Evolutionary conservation across 768 basidiomycete genomes (phyloP).

Genomic region (Phlebiopsis flavidoalba): DNA sequence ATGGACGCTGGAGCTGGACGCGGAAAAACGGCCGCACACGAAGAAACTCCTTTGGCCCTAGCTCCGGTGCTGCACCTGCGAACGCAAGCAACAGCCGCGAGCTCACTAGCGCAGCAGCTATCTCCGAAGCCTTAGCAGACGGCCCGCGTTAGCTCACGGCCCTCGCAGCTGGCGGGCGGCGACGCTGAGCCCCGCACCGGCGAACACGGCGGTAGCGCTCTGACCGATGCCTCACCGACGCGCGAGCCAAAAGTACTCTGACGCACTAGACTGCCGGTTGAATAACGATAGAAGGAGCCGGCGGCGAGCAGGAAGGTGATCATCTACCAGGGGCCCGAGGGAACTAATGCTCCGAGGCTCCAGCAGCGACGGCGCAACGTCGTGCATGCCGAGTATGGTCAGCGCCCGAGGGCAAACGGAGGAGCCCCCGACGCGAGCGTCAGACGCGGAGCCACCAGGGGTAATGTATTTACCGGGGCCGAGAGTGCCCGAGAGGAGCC

Average conservation of each 20-base stretch:
- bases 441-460: slow-evolving; percentile 4
- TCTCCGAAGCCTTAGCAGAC: background rate
- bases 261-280: slow-evolving; percentile 77
- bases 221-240: slow-evolving; percentile 53
- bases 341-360: slow-evolving; percentile 52
- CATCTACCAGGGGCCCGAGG: slow-evolving; percentile 47
- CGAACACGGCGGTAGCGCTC: slow-evolving; percentile 31
- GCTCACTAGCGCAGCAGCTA: no score
- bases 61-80: background rate
- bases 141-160: slow-evolving; percentile 40
- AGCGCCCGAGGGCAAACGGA: slow-evolving; percentile 19
- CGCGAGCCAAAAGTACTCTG: slow-evolving; percentile 75
- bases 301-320: slow-evolving; percentile 82
- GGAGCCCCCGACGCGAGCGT: slow-evolving; percentile 4
- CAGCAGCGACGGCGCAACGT: slow-evolving; percentile 38
- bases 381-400: slow-evolving; percentile 25
- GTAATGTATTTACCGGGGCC: slow-evolving; percentile 27
- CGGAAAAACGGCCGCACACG: background rate
- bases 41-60: slow-evolving; percentile 2
- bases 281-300: slow-evolving; percentile 80
- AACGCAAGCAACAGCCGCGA: no score
- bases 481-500: slow-evolving; percentile 36
- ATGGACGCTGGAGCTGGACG: slow-evolving; percentile 4
- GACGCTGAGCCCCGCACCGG: slow-evolving; percentile 26
- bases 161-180: slow-evolving; percentile 50